Evolutionary conservation across 768 basidiomycete genomes (phyloP), one percentile per base, ranked within the genome.

Genomic region (Sarcodon aspratus): DNA sequence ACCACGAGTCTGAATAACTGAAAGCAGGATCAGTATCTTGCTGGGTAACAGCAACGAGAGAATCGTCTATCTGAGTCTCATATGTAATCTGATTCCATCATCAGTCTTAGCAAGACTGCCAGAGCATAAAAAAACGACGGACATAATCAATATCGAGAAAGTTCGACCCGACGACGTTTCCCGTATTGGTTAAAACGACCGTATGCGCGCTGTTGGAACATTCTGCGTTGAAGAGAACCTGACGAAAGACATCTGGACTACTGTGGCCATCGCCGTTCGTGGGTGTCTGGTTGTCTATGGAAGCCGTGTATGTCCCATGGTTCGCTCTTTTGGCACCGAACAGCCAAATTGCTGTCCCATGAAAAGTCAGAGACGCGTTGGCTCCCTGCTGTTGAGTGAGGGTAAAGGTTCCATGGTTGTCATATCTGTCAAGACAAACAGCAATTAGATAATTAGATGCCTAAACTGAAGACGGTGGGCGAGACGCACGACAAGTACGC

Each of bases 311-410:
- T 10, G 60, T 58, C 48, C 78, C 76, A 56, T 79, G 75, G 48
- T 66, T 65, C 35, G 71, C 63, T 49, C 70, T 59, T 36, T 59
- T 64, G 6, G 71, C 73, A 33, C 76, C 79, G 54, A 70, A 75
- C 43, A 79, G 59, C 56, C 71, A 69, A 45, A 78, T 66, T 3
- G 74, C 79, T 49, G 75, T 78, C 34, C 78, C 78, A 54, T 70
- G 69, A 59, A 80, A 79, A 9, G 62, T 57, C 45, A 79, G 63
- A 4, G 70, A 70, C 33, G 74, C 76, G 5, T 69, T 66, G 18
- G 79, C 77, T 53, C 72, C 74, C 48, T 63, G 62, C 46, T 60
- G 51, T 21, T 66, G 59, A 10, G 73, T 71, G 7, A 13, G 7
- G 17, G 40, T 42, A 27, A 42, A 42, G 1, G 40, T 42, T 13